Evolutionary conservation across 2,329 filamentous ascomycete species (phyloP).

Genomic region (Fusarium tricinctum): DNA sequence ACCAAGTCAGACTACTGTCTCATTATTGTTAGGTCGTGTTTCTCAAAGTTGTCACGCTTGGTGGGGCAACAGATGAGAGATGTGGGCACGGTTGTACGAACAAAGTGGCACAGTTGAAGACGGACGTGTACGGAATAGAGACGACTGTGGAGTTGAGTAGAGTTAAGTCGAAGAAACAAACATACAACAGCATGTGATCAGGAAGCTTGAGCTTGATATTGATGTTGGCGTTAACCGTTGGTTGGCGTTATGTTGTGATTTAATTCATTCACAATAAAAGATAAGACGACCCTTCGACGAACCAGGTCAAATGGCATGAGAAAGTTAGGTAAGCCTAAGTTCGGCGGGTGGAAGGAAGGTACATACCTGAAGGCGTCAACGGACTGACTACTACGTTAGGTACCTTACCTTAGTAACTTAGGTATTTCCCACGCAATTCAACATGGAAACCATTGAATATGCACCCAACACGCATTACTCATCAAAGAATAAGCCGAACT

Average conservation of each 20-base stretch:
- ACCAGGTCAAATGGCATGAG: background rate
- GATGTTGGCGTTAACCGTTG: background rate
- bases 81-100: constrained; percentile 21
- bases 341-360: background rate
- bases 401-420: too few relatives aligned
- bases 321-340: constrained; percentile 15
- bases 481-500: background rate
- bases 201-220: background rate
- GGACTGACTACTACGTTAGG: too few relatives aligned
- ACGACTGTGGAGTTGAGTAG: background rate
- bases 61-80: constrained; percentile 33
- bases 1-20: constrained; percentile 23
- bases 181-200: too few relatives aligned
- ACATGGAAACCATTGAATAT: too few relatives aligned
- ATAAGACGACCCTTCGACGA: constrained; percentile 17
- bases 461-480: background rate
- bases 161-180: background rate
- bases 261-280: background rate
- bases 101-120: constrained; percentile 10
- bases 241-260: background rate
- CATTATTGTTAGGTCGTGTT: constrained; percentile 29
- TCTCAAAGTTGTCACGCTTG: constrained; percentile 25
- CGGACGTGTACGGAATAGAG: constrained; percentile 1
- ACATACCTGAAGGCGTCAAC: constrained; percentile 1
- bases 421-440: background rate